phyloP scores from a whole-genome alignment of 176 grass and related monocot species.

The Musa beccarii region DNA sequence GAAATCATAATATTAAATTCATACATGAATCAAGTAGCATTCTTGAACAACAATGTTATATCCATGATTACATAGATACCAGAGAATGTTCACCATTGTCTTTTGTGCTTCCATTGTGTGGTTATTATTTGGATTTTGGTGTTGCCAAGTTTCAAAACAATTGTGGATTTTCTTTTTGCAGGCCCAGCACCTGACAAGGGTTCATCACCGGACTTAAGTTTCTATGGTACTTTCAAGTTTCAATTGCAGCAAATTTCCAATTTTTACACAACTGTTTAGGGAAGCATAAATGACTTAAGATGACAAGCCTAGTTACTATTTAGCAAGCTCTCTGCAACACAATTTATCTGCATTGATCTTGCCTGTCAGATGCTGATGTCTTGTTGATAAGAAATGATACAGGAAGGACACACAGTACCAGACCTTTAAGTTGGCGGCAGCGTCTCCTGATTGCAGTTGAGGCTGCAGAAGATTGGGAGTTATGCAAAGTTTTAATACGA shows the following conservation, averaged over 20 bases:
- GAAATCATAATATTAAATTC: not conserved
- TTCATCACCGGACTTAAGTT: slow-evolving; percentile 19
- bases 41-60: not conserved
- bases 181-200: slow-evolving; percentile 24
- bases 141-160: not conserved
- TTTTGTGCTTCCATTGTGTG: not conserved
- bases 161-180: not conserved
- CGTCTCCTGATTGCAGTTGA: slow-evolving; percentile 17
- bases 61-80: not conserved
- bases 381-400: not conserved
- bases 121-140: not conserved
- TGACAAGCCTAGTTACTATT: no score
- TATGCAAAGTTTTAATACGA: not conserved
- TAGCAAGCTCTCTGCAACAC: not conserved
- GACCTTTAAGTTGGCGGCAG: slow-evolving; percentile 9
- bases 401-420: not conserved
- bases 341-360: not conserved
- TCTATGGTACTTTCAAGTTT: not conserved
- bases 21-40: not conserved
- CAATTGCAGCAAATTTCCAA: no score
- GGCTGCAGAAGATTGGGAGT: slow-evolving; percentile 18
- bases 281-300: no score
- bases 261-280: no score
- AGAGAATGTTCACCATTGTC: not conserved
- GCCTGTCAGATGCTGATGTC: no score